Evolutionary conservation across 495 filamentous ascomycete genomes (phyloP).

Genomic region (Chlorociboria aeruginascens): DNA sequence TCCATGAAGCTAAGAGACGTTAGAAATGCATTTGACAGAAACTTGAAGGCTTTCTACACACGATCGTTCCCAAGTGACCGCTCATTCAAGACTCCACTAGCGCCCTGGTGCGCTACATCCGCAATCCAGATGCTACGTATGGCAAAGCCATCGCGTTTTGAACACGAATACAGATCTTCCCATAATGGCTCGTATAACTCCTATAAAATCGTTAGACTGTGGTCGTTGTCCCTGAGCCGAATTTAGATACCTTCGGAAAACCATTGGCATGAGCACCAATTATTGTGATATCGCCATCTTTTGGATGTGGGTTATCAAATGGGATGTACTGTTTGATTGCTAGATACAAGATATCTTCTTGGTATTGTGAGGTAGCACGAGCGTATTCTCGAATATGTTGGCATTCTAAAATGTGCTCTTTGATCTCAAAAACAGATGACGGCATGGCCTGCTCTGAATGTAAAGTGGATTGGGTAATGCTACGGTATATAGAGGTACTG

Average conservation of each 20-base stretch:
- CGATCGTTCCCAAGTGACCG: slow-evolving; percentile 65
- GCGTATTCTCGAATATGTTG: slow-evolving; percentile 68
- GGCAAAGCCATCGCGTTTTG: slow-evolving; percentile 44
- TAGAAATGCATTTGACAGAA: slow-evolving; percentile 9
- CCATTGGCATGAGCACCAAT: slow-evolving; percentile 79
- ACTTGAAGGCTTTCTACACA: slow-evolving; percentile 27
- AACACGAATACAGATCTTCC: slow-evolving; percentile 53
- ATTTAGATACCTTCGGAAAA: slow-evolving; percentile 58
- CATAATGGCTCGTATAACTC: slow-evolving; percentile 85
- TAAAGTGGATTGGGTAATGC: neutral
- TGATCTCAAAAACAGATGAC: slow-evolving; percentile 32
- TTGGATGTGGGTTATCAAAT: slow-evolving; percentile 46
- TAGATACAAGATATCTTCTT: slow-evolving; percentile 53
- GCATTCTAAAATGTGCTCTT: slow-evolving; percentile 49
- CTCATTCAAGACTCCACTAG: slow-evolving; percentile 67
- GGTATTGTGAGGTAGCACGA: slow-evolving; percentile 44
- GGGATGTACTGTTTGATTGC: slow-evolving; percentile 80
- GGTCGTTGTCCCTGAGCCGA: neutral
- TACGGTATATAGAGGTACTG: too few species aligned
- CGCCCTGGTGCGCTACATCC: slow-evolving; percentile 68
- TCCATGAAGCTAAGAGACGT: slow-evolving; percentile 51
- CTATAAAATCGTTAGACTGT: slow-evolving; percentile 24
- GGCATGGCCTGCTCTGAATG: neutral
- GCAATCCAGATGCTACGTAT: slow-evolving; percentile 80
- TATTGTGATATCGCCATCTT: slow-evolving; percentile 68